Evolutionary conservation across 1,139 yeast genomes (phyloP).

Genomic region (Debaryomyces nepalensis): DNA sequence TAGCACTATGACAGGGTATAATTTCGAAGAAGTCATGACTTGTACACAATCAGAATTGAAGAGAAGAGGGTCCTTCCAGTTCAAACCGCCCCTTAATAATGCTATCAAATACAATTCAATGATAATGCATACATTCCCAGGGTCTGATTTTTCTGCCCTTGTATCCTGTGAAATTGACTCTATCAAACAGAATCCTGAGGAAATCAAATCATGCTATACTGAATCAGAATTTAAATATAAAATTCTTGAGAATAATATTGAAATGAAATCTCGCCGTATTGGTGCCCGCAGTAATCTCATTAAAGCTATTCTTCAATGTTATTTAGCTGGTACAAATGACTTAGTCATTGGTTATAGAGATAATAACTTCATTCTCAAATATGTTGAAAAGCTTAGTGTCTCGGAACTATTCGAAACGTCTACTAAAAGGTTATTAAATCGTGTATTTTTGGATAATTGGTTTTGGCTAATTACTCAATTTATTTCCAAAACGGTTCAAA

Average conservation of each 20-base stretch:
- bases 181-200: constrained; percentile 6
- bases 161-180: constrained; percentile 19
- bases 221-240: constrained; percentile 4
- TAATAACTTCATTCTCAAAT: constrained; percentile 11
- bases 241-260: constrained; percentile 15
- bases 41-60: not conserved
- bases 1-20: constrained; percentile 16
- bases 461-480: constrained; percentile 15
- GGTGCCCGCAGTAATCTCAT: constrained; percentile 1
- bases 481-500: constrained; percentile 4
- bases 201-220: not conserved
- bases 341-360: constrained; percentile 16
- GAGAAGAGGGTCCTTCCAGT: constrained; percentile 6
- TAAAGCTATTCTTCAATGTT: constrained; percentile 15
- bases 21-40: constrained; percentile 16
- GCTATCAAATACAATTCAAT: constrained; percentile 17
- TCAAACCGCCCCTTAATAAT: constrained; percentile 13
- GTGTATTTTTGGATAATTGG: constrained; percentile 15
- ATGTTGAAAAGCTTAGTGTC: constrained; percentile 11
- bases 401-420: constrained; percentile 3
- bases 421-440: not conserved
- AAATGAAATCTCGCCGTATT: constrained; percentile 12
- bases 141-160: constrained; percentile 9
- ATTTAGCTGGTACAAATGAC: constrained; percentile 14
- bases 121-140: constrained; percentile 14